phyloP scores from a whole-genome alignment of 1,139 yeast species.

The Candida neerlandica region DNA sequence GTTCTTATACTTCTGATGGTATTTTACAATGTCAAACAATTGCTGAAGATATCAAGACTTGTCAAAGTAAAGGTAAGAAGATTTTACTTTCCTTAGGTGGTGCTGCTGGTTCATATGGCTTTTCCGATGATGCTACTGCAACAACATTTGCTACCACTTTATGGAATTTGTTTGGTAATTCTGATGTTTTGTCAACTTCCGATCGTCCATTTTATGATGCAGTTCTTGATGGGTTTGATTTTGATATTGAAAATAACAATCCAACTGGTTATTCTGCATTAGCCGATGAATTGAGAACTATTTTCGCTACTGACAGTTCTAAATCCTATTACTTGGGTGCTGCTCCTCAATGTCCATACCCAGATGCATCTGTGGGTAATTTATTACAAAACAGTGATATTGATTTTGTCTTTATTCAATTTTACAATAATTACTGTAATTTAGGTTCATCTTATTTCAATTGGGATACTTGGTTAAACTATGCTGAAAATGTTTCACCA shows the following conservation, averaged over 20 bases:
- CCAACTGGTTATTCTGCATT: slow-evolving; percentile 63
- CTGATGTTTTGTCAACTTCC: slow-evolving; percentile 37
- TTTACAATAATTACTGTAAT: slow-evolving; percentile 87
- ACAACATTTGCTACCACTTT: slow-evolving; percentile 68
- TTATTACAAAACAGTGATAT: slow-evolving; percentile 60
- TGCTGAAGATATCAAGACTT: slow-evolving; percentile 76
- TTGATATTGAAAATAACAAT: slow-evolving; percentile 46
- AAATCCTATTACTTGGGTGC: slow-evolving; percentile 80
- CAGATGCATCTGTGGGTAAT: slow-evolving; percentile 82
- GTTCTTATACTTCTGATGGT: slow-evolving; percentile 52
- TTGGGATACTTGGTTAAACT: slow-evolving; percentile 82
- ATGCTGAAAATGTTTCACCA: slow-evolving; percentile 63
- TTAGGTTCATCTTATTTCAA: slow-evolving; percentile 61
- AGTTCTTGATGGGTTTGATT: slow-evolving; percentile 49
- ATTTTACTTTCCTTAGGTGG: slow-evolving; percentile 88
- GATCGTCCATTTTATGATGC: slow-evolving; percentile 75
- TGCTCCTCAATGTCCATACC: slow-evolving; percentile 95
- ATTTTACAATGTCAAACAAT: slow-evolving; percentile 61
- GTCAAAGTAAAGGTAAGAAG: slow-evolving; percentile 79
- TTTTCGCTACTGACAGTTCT: slow-evolving; percentile 55
- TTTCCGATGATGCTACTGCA: slow-evolving; percentile 63
- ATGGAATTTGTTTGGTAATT: slow-evolving; percentile 89
- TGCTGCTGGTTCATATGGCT: slow-evolving; percentile 78
- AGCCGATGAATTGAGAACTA: slow-evolving; percentile 59
- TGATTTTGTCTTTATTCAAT: slow-evolving; percentile 90